Percentiles rank a stretch among this genome's conserved stretches.
Conservation (phyloP, 2,329 filamentous ascomycete species). For the Aspergillus persii region DNA sequence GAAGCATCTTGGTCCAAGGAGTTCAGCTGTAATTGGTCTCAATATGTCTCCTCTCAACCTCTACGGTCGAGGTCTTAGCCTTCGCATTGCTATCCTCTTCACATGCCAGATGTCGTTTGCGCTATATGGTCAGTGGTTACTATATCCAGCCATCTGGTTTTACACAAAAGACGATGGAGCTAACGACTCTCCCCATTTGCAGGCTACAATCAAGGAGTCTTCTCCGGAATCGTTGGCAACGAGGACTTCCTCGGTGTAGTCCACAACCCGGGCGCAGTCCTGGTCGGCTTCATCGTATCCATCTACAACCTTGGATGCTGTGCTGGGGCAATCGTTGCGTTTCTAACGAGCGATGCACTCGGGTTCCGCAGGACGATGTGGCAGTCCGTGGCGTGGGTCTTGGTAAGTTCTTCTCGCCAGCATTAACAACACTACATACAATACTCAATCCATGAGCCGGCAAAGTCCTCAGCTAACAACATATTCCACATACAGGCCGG, state of each 20-base stretch:
- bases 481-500: conserved; percentile 23
- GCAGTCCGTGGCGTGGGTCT: conserved; percentile 34
- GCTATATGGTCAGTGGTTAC: conserved; percentile 22
- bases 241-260: conserved; percentile 45
- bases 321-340: conserved; percentile 32
- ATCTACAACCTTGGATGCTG: conserved; percentile 48
- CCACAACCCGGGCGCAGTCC: conserved; percentile 34
- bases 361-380: conserved; percentile 34
- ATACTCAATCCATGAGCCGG: no score
- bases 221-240: conserved; percentile 49
- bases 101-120: conserved; percentile 27
- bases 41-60: conserved; percentile 25
- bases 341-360: conserved; percentile 31
- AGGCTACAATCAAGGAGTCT: conserved; percentile 52
- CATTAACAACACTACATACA: neutral
- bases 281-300: conserved; percentile 44
- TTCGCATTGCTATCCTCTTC: conserved; percentile 26
- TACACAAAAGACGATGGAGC: neutral
- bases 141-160: neutral
- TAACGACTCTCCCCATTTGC: neutral
- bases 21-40: neutral
- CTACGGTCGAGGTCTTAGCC: conserved; percentile 26
- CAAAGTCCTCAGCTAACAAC: neutral
- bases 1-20: neutral
- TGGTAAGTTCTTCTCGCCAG: conserved; percentile 18